Base-by-base conservation (phyloP, 441 rosid species). In the Erodium moschatum region DNA sequence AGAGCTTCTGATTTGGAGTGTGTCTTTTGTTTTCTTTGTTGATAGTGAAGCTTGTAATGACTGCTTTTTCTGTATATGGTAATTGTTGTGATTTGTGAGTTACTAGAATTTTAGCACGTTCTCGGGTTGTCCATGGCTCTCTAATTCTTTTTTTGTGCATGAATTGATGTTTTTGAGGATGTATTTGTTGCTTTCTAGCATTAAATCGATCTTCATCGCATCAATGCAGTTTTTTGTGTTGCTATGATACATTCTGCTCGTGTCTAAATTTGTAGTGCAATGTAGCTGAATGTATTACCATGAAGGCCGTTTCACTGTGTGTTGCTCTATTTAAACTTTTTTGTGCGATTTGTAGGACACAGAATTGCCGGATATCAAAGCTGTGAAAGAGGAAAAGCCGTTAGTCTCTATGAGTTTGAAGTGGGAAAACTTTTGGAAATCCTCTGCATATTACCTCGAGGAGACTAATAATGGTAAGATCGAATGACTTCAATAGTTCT, bases 401-500 rank as follows among this genome's bases (percentile, higher is more conserved):
- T 18, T 56, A 16, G 62, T 56, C 10, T 18, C 62, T 16, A 56
- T 56, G 62, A 56, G 62, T 56, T 15, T 56, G 24, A 56, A 56
- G 40, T 35, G 40, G 40, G 40, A 35, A 35, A 35, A 35, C 24
- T 56, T 56, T 16, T 56, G 62, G 62, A 56, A 56, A 56, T 56
- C 62, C 62, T 56, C 62, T 56, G 62, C 62, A 6, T 56, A 56
- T 16, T 56, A 56, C 21, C 62, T 56, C 15, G 62, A 56, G 62
- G 62, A 56, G 62, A 16, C 62, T 0, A 18, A 16, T 18, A 56
- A 56, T 1, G 62, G 62, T 56, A 56, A 18, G 24, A 56, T 56
- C 5, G 12, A 56, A 16, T 9, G 15, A 56, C 62, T 56, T 56
- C 8, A 52, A 8, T 52, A 52, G 20, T 16, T 16, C 60, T 52